Conservation (phyloP, 257 asterid genomes). For the Solanum corneliomulleri region DNA sequence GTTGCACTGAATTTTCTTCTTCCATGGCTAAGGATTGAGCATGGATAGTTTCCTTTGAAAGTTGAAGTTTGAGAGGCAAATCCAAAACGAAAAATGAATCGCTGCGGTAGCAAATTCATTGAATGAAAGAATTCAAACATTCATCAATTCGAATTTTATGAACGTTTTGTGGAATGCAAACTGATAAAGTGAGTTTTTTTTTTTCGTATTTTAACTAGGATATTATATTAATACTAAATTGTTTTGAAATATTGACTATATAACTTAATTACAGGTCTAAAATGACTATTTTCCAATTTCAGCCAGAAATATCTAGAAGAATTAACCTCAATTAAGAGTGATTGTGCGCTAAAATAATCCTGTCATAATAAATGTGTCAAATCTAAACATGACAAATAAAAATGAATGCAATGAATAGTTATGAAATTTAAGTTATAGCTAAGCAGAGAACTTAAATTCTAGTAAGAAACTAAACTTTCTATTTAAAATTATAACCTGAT, state of each 20-base stretch:
- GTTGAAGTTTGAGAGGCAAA: slow-evolving; percentile 18
- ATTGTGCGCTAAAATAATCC: too few relatives aligned
- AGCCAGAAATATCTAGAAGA: too few relatives aligned
- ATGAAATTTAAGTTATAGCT: too few relatives aligned
- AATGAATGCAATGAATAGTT: fast-evolving
- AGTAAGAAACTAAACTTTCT: too few relatives aligned
- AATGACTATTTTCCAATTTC: too few relatives aligned
- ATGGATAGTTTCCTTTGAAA: slow-evolving; percentile 3
- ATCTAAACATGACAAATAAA: fast-evolving
- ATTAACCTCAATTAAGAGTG: too few relatives aligned
- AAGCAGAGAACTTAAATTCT: too few relatives aligned
- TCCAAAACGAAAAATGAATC: slow-evolving; percentile 1
- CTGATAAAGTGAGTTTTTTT: background rate
- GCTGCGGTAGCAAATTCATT: slow-evolving; percentile 11
- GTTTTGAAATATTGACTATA: too few relatives aligned
- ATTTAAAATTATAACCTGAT: too few relatives aligned
- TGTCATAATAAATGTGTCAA: too few relatives aligned
- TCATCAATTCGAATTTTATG: background rate
- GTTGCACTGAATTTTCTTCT: slow-evolving; percentile 25
- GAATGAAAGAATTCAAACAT: background rate
- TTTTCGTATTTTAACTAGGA: background rate
- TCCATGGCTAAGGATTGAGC: slow-evolving; percentile 14
- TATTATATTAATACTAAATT: too few relatives aligned
- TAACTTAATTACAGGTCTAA: too few relatives aligned
- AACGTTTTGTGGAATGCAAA: background rate